Base-by-base conservation (phyloP, 257 asterid species). In the Striga asiatica region DNA sequence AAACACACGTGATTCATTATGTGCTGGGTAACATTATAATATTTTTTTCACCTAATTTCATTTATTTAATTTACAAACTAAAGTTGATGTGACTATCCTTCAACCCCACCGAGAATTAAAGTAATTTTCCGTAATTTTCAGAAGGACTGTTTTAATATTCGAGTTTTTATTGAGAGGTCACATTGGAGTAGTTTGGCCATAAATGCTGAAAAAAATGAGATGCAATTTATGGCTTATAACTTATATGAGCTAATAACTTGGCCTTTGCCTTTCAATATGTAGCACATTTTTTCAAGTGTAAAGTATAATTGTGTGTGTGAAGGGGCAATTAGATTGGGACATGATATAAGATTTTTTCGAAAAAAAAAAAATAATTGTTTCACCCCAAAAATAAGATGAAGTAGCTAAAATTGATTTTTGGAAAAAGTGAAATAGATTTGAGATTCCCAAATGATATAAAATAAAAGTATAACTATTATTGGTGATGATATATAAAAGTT, bases 101-200 rank as follows among this genome's bases (percentile, higher is more conserved):
- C 2, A 18, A 18, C 24, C 45, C 50, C 48, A 37, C 27, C 50
- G 6, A 12, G 50, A 39, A n/a, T n/a, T n/a, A n/a, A n/a, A n/a
- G n/a, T n/a, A n/a, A n/a, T n/a, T n/a, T n/a, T n/a, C n/a, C 31
- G 50, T 34, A 38, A 22, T 21, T 35, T 35, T 20, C 61, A 21
- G 3, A 19, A 3, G 46, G 31, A 34, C 12, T 54, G 47, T 54
- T 32, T 32, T 12, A 23, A 54, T 54, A 54, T 54, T 55, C 16
- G 50, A 38, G 7, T 22, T 55, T 46, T 23, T 46, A 45, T 46
- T 55, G 22, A 38, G n/a, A 4, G 7, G 52, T 39, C 50, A 38
- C 61, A 56, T 12, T 41, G 17, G 41, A 41, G 63, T 57, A 25
- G 63, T 43, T 58, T 43, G 27, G 64, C 45, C n/a, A 45, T 58